phyloP scores from a whole-genome alignment of 2,329 filamentous ascomycete genomes.

The Xylaria sp. region DNA sequence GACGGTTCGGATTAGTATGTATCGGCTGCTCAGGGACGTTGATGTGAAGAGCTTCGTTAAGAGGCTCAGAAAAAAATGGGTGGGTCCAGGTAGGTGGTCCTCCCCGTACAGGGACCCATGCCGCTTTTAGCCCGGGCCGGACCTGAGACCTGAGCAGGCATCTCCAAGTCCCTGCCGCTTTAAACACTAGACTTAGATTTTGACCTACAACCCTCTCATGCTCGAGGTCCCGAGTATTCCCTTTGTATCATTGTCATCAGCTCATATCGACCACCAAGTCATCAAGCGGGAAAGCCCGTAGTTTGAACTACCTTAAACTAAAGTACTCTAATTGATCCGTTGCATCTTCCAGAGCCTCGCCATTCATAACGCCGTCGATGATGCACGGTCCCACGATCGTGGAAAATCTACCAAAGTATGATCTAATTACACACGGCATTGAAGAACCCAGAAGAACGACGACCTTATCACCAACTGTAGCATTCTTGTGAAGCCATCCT shows the following conservation, averaged over 20 bases:
- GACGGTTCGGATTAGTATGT: constrained; percentile 12
- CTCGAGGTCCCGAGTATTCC: no score
- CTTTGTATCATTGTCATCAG: background rate
- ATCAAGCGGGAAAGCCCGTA: background rate
- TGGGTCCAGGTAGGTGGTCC: constrained; percentile 30
- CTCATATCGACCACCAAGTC: background rate
- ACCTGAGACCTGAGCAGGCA: background rate
- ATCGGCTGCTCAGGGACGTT: constrained; percentile 2
- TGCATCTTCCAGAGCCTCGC: background rate
- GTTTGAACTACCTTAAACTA: background rate
- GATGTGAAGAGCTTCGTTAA: constrained; percentile 26
- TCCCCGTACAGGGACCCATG: constrained; percentile 5
- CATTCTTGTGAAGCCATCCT: constrained; percentile 12
- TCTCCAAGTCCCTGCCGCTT: background rate
- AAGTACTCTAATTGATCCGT: background rate
- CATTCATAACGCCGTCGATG: constrained; percentile 6
- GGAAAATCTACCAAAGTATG: background rate
- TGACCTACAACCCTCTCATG: no score
- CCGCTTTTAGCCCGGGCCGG: background rate
- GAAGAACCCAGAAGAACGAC: background rate
- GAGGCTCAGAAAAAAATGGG: constrained; percentile 41
- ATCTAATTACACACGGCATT: constrained; percentile 1
- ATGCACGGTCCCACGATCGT: constrained; percentile 7
- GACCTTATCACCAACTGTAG: background rate
- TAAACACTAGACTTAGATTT: background rate